Percentiles rank a stretch among this genome's conserved stretches.
Evolutionary conservation across 495 filamentous ascomycete species (phyloP).

Genomic region (Apiosordaria backusii): DNA sequence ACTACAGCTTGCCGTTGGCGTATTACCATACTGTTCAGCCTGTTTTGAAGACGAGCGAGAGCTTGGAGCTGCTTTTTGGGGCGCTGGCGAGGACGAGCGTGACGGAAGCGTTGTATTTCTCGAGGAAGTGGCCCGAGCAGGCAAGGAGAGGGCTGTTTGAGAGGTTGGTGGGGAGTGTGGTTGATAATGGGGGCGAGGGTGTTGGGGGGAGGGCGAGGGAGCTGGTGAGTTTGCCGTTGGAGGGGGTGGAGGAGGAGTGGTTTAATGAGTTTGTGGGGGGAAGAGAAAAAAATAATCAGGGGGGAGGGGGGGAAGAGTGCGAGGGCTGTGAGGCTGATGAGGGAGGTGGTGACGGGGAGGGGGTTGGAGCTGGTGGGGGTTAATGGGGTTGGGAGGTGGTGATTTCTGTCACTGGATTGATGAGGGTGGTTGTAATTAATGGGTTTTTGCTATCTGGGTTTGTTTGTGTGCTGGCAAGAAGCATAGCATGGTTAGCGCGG

Average conservation of each 20-base stretch:
- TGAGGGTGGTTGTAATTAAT: not conserved
- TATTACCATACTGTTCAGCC: constrained; percentile 74
- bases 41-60: constrained; percentile 54
- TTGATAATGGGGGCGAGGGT: constrained; percentile 43
- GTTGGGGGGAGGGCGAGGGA: constrained; percentile 57
- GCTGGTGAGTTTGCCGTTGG: constrained; percentile 66
- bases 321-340: constrained; percentile 67
- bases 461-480: not conserved
- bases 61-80: constrained; percentile 60
- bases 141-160: constrained; percentile 61
- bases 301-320: constrained; percentile 59
- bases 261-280: constrained; percentile 60
- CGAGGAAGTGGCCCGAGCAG: constrained; percentile 54
- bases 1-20: constrained; percentile 64
- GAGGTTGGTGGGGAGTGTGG: constrained; percentile 60
- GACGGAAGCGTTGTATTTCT: constrained; percentile 70
- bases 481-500: not conserved
- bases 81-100: constrained; percentile 64
- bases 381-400: constrained; percentile 4
- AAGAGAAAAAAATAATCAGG: constrained; percentile 46
- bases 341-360: constrained; percentile 46
- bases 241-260: constrained; percentile 66
- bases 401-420: not conserved
- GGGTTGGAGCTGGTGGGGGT: constrained; percentile 10
- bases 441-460: not conserved